A percentile compares a stretch with the other conserved stretches of the same genome.
Evolutionary conservation across 2,329 filamentous ascomycete genomes (phyloP).

Genomic region (Bipolaris oryzae): DNA sequence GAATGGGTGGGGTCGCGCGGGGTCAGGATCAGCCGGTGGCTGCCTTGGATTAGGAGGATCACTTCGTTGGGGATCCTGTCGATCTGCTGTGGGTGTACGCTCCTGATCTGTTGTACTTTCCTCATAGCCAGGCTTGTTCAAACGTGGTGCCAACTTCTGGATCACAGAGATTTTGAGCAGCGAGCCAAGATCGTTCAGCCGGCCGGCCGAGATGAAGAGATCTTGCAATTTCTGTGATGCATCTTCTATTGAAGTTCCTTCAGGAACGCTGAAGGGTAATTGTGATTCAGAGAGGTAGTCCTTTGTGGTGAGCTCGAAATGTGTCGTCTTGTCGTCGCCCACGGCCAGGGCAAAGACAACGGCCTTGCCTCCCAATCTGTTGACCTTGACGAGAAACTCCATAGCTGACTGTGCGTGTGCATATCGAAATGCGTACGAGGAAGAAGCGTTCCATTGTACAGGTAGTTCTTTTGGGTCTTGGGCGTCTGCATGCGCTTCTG

Average conservation of each 20-base stretch:
- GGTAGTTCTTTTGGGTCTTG: conserved; percentile 69
- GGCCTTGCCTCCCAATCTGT: conserved; percentile 81
- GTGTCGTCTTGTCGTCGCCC: conserved; percentile 79
- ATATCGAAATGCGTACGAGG: conserved; percentile 81
- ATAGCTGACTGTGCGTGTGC: conserved; percentile 83
- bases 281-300: conserved; percentile 74
- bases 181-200: conserved; percentile 70
- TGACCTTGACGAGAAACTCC: conserved; percentile 81
- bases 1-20: conserved; percentile 71
- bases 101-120: conserved; percentile 50
- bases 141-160: conserved; percentile 78
- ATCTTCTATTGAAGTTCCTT: conserved; percentile 55
- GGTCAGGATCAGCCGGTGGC: conserved; percentile 59
- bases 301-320: conserved; percentile 73
- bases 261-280: conserved; percentile 58
- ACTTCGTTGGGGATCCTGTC: conserved; percentile 43
- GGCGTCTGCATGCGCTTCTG: conserved; percentile 63
- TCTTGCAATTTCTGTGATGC: conserved; percentile 55
- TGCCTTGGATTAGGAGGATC: conserved; percentile 52
- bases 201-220: conserved; percentile 74
- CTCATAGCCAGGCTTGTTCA: conserved; percentile 80
- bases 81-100: conserved; percentile 49
- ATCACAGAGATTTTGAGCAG: conserved; percentile 80
- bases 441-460: conserved; percentile 77
- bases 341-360: conserved; percentile 80